Percentiles rank a stretch among this genome's conserved stretches.
These are phyloP conservation scores for Sordaria brevicollis DNA, from an alignment of 495 filamentous ascomycete genomes.

Conservation along the genomic window DNA sequence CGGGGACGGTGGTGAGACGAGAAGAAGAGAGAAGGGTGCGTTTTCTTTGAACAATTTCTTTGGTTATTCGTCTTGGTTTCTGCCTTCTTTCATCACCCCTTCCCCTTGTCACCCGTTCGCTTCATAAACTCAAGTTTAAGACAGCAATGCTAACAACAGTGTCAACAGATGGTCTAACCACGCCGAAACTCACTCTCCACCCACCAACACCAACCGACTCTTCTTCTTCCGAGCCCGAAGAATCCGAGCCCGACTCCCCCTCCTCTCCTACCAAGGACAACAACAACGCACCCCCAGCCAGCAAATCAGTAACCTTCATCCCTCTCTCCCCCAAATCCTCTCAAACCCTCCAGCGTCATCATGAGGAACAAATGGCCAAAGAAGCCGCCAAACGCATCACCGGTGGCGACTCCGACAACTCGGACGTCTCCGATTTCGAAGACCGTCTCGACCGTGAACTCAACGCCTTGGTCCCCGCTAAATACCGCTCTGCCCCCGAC, in stretches of 20 bases:
- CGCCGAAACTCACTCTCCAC: not conserved
- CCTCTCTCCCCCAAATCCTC: slow-evolving; percentile 33
- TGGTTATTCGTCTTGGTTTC: not conserved
- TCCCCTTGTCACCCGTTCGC: not conserved
- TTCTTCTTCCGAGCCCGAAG: not conserved
- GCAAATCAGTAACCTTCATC: slow-evolving; percentile 34
- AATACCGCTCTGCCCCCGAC: slow-evolving; percentile 22
- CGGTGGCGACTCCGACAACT: not conserved
- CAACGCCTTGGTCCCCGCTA: slow-evolving; percentile 13
- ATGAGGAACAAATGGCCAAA: slow-evolving; percentile 10
- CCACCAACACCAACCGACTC: not conserved
- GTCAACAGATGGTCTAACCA: slow-evolving; percentile 31
- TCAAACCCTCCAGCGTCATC: slow-evolving; percentile 28
- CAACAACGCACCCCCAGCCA: slow-evolving; percentile 3
- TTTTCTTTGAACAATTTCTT: not conserved
- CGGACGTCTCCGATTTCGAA: slow-evolving; percentile 1
- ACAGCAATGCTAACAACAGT: slow-evolving; percentile 2
- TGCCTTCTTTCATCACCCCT: not conserved
- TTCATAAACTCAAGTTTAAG: not conserved
- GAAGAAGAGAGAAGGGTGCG: not conserved
- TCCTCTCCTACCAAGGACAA: slow-evolving; percentile 1
- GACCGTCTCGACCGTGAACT: not conserved
- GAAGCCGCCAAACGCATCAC: slow-evolving; percentile 6
- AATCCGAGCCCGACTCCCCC: not conserved
- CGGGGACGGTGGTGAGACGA: not conserved